phyloP scores from a whole-genome alignment of 2,329 filamentous ascomycete genomes.

The Pseudogymnoascus sp. region DNA sequence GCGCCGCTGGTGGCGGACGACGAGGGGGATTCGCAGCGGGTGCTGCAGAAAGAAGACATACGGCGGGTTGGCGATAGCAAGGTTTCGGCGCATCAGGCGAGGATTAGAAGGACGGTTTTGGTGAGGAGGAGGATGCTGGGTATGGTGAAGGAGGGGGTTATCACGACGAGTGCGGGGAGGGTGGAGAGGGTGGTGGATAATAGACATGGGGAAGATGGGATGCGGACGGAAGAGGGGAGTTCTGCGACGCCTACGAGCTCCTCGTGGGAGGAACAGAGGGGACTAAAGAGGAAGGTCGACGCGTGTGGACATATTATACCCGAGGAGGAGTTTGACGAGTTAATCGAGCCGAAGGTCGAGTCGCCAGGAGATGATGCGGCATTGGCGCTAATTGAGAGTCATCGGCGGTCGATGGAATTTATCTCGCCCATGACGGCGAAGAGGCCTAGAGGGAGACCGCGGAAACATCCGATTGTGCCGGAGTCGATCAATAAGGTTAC shows the following conservation, averaged over 20 bases:
- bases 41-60: neutral
- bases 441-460: slow-evolving; percentile 68
- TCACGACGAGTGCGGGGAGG: neutral
- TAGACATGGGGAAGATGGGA: neutral
- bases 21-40: neutral
- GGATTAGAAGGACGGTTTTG: neutral
- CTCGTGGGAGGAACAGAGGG: neutral
- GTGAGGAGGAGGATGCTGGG: neutral
- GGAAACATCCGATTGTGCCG: slow-evolving; percentile 64
- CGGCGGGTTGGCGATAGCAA: neutral
- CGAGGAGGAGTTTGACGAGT: neutral
- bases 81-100: neutral
- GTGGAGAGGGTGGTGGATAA: neutral
- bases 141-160: neutral
- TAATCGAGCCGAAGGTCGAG: neutral
- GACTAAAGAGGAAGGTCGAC: neutral
- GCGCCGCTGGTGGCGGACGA: neutral
- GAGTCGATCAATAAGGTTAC: slow-evolving; percentile 57
- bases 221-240: neutral
- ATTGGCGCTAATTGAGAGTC: neutral
- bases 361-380: neutral
- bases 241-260: neutral
- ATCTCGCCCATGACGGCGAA: slow-evolving; percentile 31
- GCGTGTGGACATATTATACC: neutral
- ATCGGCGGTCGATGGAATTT: neutral